Evolutionary conservation across 805 yeast species (phyloP).

Genomic region (Wickerhamomyces strasburgensis): DNA sequence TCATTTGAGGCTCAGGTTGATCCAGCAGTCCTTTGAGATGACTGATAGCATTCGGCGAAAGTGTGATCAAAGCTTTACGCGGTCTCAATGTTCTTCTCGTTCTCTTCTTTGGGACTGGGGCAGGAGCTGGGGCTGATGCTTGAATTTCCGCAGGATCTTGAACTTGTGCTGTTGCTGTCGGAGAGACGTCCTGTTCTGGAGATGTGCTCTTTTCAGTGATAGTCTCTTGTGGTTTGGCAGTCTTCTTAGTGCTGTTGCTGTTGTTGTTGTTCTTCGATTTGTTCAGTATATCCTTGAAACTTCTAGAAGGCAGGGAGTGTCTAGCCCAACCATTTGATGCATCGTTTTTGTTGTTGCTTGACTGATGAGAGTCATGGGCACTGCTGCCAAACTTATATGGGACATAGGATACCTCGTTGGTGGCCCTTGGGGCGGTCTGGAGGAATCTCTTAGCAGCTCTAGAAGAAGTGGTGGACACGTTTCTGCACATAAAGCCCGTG

Average conservation of each 20-base stretch:
- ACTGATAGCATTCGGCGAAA: slow-evolving; percentile 67
- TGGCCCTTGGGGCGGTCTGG: slow-evolving; percentile 26
- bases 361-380: too few species aligned
- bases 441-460: slow-evolving; percentile 24
- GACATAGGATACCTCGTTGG: slow-evolving; percentile 16
- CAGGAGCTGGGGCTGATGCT: slow-evolving; percentile 15
- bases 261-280: slow-evolving; percentile 12
- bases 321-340: slow-evolving; percentile 21
- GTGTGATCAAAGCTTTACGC: slow-evolving; percentile 81
- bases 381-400: slow-evolving; percentile 15
- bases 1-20: slow-evolving; percentile 83
- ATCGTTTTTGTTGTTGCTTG: background rate
- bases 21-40: slow-evolving; percentile 66
- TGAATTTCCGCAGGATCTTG: background rate
- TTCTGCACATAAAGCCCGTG: slow-evolving; percentile 10
- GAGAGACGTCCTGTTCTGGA: background rate
- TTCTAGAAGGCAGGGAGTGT: slow-evolving; percentile 25
- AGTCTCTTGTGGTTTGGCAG: too few species aligned
- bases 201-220: background rate
- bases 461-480: slow-evolving; percentile 12
- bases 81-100: slow-evolving; percentile 71
- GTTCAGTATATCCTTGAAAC: slow-evolving; percentile 23
- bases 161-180: background rate
- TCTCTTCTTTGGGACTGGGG: slow-evolving; percentile 30
- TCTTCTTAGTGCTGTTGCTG: slow-evolving; percentile 7